phyloP scores from a whole-genome alignment of 768 basidiomycete genomes.

The Tricholoma furcatifolium region DNA sequence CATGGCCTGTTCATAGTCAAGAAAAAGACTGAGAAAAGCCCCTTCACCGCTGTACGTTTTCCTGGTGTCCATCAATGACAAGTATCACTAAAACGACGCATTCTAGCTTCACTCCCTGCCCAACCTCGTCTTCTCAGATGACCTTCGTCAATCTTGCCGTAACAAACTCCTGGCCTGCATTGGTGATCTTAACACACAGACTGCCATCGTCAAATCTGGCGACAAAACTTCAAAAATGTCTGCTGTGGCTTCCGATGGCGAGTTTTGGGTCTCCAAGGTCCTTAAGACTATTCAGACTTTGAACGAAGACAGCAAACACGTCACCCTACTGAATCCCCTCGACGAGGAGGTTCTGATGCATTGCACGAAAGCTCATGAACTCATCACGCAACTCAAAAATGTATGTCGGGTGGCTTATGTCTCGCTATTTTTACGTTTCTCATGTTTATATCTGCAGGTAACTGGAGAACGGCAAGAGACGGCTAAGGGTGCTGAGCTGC shows the following conservation, averaged over 20 bases:
- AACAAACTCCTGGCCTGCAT: slow-evolving; percentile 70
- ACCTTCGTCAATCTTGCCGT: slow-evolving; percentile 64
- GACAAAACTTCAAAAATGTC: slow-evolving; percentile 54
- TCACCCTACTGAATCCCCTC: slow-evolving; percentile 45
- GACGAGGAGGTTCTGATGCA: slow-evolving; percentile 56
- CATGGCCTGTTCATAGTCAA: slow-evolving; percentile 78
- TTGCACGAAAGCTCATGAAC: slow-evolving; percentile 43
- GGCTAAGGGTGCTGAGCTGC: slow-evolving; percentile 67
- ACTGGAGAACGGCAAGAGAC: slow-evolving; percentile 46
- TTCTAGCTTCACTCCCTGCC: slow-evolving; percentile 60
- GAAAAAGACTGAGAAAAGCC: slow-evolving; percentile 70
- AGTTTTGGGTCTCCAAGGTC: slow-evolving; percentile 76
- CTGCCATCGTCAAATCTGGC: slow-evolving; percentile 47
- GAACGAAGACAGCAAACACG: slow-evolving; percentile 70
- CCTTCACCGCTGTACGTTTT: slow-evolving; percentile 53
- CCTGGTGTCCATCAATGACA: not conserved
- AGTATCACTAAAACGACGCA: slow-evolving; percentile 3
- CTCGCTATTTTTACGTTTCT: not conserved
- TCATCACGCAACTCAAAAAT: slow-evolving; percentile 40
- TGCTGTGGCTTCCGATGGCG: slow-evolving; percentile 67
- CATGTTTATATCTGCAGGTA: slow-evolving; percentile 13
- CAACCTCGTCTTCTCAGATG: slow-evolving; percentile 71
- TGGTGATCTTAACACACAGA: slow-evolving; percentile 67
- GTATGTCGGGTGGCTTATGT: slow-evolving; percentile 27
- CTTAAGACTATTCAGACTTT: slow-evolving; percentile 54